Percentiles rank a stretch among this genome's conserved stretches.
Evolutionary conservation across 2,329 filamentous ascomycete genomes (phyloP).

Genomic region (Raffaelea deltoideospora): DNA sequence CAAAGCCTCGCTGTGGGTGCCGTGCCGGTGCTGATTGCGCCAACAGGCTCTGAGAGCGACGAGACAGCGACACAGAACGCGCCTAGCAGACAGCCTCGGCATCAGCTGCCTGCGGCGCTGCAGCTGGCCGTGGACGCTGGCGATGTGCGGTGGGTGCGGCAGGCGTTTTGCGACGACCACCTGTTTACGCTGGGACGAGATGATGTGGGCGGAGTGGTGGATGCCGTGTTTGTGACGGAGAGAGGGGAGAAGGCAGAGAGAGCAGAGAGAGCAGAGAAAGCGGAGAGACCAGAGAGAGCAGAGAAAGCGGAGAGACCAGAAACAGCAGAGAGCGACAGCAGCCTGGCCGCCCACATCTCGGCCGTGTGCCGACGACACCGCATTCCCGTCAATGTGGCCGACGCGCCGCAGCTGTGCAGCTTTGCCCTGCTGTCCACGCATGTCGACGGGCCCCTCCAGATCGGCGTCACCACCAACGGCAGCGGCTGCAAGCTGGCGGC

Average conservation of each 20-base stretch:
- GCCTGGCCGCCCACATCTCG: constrained; percentile 44
- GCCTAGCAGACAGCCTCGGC: constrained; percentile 9
- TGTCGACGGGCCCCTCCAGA: constrained; percentile 78
- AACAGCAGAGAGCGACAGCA: neutral
- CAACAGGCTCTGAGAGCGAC: too few species aligned
- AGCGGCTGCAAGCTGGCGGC: constrained; percentile 88
- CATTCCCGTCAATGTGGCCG: constrained; percentile 86
- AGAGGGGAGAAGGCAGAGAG: constrained; percentile 14
- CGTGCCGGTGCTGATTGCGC: constrained; percentile 61
- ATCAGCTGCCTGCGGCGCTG: constrained; percentile 39
- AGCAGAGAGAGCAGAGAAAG: constrained; percentile 24
- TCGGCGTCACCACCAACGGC: constrained; percentile 91
- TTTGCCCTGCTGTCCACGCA: constrained; percentile 84
- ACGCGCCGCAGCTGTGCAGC: constrained; percentile 72
- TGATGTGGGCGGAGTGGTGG: constrained; percentile 65
- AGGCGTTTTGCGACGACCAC: constrained; percentile 55
- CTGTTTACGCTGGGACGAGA: constrained; percentile 62
- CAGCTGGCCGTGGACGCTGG: constrained; percentile 51
- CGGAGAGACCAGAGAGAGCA: neutral
- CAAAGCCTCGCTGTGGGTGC: constrained; percentile 75
- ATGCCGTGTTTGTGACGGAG: constrained; percentile 77
- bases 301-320: constrained; percentile 5
- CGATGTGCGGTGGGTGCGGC: constrained; percentile 49
- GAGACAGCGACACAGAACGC: too few species aligned
- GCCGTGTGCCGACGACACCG: constrained; percentile 60